Conservation (phyloP, 2,329 filamentous ascomycete genomes). For the Xylaria arbuscula region DNA sequence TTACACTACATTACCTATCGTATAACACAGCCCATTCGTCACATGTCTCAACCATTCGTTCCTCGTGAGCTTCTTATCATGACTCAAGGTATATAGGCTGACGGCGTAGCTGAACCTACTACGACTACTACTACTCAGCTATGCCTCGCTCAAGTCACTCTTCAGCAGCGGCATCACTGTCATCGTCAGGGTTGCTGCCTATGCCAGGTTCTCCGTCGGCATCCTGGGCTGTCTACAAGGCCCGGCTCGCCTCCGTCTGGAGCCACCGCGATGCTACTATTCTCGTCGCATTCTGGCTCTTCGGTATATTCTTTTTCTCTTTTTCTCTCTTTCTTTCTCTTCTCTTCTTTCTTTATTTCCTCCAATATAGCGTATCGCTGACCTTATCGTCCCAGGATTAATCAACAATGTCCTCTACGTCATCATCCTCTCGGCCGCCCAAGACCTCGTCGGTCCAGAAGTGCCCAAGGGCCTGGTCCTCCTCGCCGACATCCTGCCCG, state of each 20-base stretch:
- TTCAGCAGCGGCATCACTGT: constrained; percentile 32
- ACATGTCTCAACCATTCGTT: too few relatives aligned
- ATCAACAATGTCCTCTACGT: constrained; percentile 99
- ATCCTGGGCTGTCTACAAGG: constrained; percentile 79
- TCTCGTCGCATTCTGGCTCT: constrained; percentile 88
- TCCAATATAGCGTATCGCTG: constrained; percentile 8
- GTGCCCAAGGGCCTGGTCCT: constrained; percentile 93
- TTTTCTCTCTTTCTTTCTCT: background rate
- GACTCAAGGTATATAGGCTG: too few relatives aligned
- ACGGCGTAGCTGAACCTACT: too few relatives aligned
- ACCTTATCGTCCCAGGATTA: constrained; percentile 64
- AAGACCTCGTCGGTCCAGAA: constrained; percentile 88
- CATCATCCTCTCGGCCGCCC: constrained; percentile 92
- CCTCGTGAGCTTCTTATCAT: too few relatives aligned
- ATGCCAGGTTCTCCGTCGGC: constrained; percentile 69
- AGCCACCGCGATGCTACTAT: constrained; percentile 77
- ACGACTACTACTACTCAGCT: background rate
- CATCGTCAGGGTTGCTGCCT: constrained; percentile 57
- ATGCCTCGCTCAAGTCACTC: constrained; percentile 38
- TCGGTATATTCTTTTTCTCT: constrained; percentile 69
- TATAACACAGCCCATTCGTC: too few relatives aligned
- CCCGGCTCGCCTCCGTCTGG: constrained; percentile 72
- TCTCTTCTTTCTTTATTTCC: background rate
- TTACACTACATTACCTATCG: too few relatives aligned
- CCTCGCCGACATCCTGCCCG: constrained; percentile 90